Conservation (phyloP, 371 early-diverging fungal species). For the Mucor indicus region DNA sequence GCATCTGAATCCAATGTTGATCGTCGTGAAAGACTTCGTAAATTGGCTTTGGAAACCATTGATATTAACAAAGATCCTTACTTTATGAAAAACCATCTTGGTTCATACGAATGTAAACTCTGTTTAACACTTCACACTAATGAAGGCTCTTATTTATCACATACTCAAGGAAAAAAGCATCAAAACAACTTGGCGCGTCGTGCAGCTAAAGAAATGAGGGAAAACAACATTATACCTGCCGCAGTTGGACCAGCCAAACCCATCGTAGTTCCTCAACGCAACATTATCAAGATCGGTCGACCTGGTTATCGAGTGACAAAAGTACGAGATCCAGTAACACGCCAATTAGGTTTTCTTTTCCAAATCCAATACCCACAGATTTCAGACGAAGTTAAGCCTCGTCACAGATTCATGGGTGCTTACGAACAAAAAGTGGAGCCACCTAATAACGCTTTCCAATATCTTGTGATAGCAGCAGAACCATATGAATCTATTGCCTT, state of each 20-base stretch:
- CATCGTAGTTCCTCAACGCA: conserved; percentile 41
- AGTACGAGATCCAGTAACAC: conserved; percentile 83
- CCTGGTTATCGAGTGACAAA: conserved; percentile 97
- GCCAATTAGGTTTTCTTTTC: conserved; percentile 89
- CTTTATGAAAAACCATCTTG: conserved; percentile 97
- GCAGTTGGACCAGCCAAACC: conserved; percentile 54
- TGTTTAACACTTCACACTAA: conserved; percentile 93
- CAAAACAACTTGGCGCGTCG: conserved; percentile 93
- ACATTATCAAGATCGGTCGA: conserved; percentile 93
- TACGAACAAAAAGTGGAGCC: conserved; percentile 93
- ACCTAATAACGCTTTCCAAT: conserved; percentile 89
- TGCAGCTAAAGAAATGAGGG: conserved; percentile 88
- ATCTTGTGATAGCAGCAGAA: conserved; percentile 93
- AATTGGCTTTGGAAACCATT: conserved; percentile 94
- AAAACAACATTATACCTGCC: conserved; percentile 54
- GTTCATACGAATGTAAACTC: conserved; percentile 97
- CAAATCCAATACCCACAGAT: conserved; percentile 94
- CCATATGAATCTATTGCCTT: conserved; percentile 96
- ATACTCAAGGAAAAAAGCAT: conserved; percentile 99
- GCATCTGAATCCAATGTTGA: conserved; percentile 87
- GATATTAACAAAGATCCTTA: conserved; percentile 97
- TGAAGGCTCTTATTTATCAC: conserved; percentile 96
- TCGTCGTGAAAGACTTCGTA: conserved; percentile 92
- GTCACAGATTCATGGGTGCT: conserved; percentile 97
- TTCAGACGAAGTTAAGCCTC: conserved; percentile 71